Conservation (phyloP, 805 yeast species). For the Metschnikowia proteae region DNA sequence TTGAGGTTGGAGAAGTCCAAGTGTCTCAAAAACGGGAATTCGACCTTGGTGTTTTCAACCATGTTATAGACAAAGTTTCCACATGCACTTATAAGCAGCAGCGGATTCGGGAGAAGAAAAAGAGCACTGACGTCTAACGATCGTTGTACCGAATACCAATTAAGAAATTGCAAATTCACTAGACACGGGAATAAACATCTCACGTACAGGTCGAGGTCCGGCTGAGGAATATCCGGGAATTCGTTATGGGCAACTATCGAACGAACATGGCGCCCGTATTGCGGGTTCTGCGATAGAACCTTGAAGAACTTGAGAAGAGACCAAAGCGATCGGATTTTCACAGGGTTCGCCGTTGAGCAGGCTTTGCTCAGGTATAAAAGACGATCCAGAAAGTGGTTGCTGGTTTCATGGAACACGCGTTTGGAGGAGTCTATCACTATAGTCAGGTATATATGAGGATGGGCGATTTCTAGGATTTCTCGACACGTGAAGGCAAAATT, state of each 20-base stretch:
- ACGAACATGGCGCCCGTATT: constrained; percentile 7
- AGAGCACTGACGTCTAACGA: constrained; percentile 11
- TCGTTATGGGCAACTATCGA: constrained; percentile 7
- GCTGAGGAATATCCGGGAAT: constrained; percentile 16
- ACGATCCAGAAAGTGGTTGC: neutral
- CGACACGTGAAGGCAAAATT: constrained; percentile 11
- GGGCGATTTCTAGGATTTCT: constrained; percentile 3
- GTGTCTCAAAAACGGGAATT: constrained; percentile 5
- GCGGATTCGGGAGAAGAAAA: constrained; percentile 8
- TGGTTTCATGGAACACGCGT: constrained; percentile 6
- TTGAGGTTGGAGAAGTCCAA: constrained; percentile 13
- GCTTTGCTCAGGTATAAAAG: neutral
- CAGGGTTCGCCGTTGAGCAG: constrained; percentile 6
- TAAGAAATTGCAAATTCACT: constrained; percentile 6
- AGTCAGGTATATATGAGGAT: constrained; percentile 10
- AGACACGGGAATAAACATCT: constrained; percentile 8
- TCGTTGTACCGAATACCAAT: constrained; percentile 11
- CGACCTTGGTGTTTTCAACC: neutral
- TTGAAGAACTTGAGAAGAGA: constrained; percentile 14
- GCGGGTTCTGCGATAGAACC: constrained; percentile 8
- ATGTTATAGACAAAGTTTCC: constrained; percentile 11
- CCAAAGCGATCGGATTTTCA: constrained; percentile 16
- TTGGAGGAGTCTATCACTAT: constrained; percentile 14
- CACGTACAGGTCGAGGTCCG: constrained; percentile 10
- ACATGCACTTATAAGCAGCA: constrained; percentile 6